phyloP scores from a whole-genome alignment of 495 filamentous ascomycete species.

The Penicillium arizonense region DNA sequence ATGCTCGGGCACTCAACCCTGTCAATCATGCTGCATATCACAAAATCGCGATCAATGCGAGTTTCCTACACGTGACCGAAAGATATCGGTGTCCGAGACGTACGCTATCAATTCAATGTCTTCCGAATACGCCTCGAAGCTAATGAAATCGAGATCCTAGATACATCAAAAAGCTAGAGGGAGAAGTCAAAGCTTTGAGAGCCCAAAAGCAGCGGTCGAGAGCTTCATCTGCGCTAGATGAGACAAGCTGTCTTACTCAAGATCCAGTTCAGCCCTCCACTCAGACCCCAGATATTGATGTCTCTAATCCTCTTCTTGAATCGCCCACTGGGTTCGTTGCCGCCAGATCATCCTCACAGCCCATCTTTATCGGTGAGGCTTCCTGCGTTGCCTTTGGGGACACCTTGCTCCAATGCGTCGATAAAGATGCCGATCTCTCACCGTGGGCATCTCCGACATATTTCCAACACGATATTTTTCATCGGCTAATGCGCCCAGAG shows the following conservation, averaged over 20 bases:
- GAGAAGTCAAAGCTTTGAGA: slow-evolving; percentile 5
- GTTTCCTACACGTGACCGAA: slow-evolving; percentile 18
- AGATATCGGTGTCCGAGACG: slow-evolving; percentile 16
- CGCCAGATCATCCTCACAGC: slow-evolving; percentile 5
- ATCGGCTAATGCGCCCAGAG: slow-evolving; percentile 5
- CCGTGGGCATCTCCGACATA: slow-evolving; percentile 4
- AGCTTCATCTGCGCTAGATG: neutral
- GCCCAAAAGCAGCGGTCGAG: slow-evolving; percentile 1
- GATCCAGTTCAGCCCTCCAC: neutral
- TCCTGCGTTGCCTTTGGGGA: slow-evolving; percentile 12
- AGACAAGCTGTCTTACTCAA: too few species aligned
- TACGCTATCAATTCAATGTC: neutral
- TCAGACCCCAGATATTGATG: slow-evolving; percentile 7
- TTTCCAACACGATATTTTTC: slow-evolving; percentile 11
- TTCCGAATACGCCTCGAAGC: too few species aligned
- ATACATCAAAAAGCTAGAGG: slow-evolving; percentile 10
- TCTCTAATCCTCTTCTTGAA: slow-evolving; percentile 13
- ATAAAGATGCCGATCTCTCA: slow-evolving; percentile 9
- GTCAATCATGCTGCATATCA: slow-evolving; percentile 9
- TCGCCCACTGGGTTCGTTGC: slow-evolving; percentile 8
- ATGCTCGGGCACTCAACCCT: slow-evolving; percentile 18
- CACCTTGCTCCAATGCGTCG: slow-evolving; percentile 7
- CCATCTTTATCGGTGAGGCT: slow-evolving; percentile 10
- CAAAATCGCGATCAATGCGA: slow-evolving; percentile 10
- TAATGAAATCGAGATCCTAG: neutral